Evolutionary conservation across 495 filamentous ascomycete species (phyloP).

Genomic region (Extremus antarcticus): DNA sequence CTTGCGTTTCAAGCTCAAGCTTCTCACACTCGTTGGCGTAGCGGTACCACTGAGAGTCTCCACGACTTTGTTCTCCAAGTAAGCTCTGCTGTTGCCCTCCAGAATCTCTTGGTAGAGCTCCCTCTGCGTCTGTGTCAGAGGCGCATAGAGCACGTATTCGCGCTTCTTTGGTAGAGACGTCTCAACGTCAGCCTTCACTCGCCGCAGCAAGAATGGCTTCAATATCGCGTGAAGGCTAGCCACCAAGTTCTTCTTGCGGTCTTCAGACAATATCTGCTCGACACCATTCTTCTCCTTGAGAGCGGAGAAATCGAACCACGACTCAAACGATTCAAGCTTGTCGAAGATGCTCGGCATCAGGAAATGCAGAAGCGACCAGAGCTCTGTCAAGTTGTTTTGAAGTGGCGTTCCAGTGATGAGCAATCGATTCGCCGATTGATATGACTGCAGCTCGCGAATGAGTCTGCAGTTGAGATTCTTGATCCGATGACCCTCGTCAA

Average conservation of each 20-base stretch:
- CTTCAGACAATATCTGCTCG: slow-evolving; percentile 60
- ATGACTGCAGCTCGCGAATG: slow-evolving; percentile 74
- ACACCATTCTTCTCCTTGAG: slow-evolving; percentile 63
- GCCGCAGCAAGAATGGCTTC: slow-evolving; percentile 78
- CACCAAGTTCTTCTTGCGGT: slow-evolving; percentile 72
- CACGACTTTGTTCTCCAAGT: slow-evolving; percentile 74
- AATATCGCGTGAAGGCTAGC: slow-evolving; percentile 83
- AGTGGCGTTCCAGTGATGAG: slow-evolving; percentile 91
- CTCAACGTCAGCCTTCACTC: slow-evolving; percentile 90
- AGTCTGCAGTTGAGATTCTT: slow-evolving; percentile 94
- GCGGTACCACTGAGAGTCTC: slow-evolving; percentile 40
- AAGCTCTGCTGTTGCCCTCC: slow-evolving; percentile 65
- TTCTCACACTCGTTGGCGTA: slow-evolving; percentile 21
- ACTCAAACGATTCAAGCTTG: slow-evolving; percentile 78
- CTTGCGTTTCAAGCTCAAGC: slow-evolving; percentile 47
- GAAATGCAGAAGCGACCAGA: slow-evolving; percentile 94
- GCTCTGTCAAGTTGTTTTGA: slow-evolving; percentile 88
- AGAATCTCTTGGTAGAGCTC: slow-evolving; percentile 82
- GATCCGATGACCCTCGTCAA: slow-evolving; percentile 94
- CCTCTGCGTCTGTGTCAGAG: slow-evolving; percentile 74
- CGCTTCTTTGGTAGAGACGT: slow-evolving; percentile 83
- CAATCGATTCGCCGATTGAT: slow-evolving; percentile 78
- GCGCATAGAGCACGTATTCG: slow-evolving; percentile 89
- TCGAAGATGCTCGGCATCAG: slow-evolving; percentile 85
- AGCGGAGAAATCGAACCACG: slow-evolving; percentile 92